Evolutionary conservation across 306 rosid genomes (phyloP).

Genomic region (Malus orientalis): DNA sequence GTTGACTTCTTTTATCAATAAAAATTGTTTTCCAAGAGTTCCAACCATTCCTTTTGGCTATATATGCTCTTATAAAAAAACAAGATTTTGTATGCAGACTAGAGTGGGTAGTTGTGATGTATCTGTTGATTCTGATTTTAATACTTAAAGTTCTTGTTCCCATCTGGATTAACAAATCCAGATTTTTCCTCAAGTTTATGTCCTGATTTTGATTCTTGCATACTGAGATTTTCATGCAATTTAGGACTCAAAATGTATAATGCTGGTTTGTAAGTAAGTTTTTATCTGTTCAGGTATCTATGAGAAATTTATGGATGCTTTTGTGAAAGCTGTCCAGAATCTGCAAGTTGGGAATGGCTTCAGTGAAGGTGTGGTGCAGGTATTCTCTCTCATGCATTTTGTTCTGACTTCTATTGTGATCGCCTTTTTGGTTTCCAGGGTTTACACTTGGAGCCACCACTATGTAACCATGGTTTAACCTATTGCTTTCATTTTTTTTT

Average conservation of each 20-base stretch:
- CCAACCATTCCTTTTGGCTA: not conserved
- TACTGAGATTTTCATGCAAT: not conserved
- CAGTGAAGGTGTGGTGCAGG: constrained; percentile 83
- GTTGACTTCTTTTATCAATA: not conserved
- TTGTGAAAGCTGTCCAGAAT: constrained; percentile 62
- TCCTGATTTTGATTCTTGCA: not conserved
- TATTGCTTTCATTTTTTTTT: constrained; percentile 27
- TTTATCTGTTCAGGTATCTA: constrained; percentile 52
- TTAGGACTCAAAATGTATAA: not conserved
- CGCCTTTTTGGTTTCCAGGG: constrained; percentile 4
- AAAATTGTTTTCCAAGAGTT: not conserved
- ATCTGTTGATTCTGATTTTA: not conserved
- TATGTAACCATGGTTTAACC: constrained; percentile 9
- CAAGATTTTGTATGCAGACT: not conserved
- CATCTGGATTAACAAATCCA: not conserved
- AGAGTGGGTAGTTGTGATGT: not conserved
- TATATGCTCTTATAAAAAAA: not conserved
- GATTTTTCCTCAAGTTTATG: not conserved
- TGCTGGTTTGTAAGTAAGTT: not conserved
- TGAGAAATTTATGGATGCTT: constrained; percentile 67
- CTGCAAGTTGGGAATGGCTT: constrained; percentile 96
- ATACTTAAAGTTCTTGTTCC: not conserved
- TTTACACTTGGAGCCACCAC: not conserved
- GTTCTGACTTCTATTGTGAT: constrained; percentile 6
- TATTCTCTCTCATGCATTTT: constrained; percentile 21